Evolutionary conservation across 2,329 filamentous ascomycete species (phyloP).

Genomic region (Cladosporium oxysporum): DNA sequence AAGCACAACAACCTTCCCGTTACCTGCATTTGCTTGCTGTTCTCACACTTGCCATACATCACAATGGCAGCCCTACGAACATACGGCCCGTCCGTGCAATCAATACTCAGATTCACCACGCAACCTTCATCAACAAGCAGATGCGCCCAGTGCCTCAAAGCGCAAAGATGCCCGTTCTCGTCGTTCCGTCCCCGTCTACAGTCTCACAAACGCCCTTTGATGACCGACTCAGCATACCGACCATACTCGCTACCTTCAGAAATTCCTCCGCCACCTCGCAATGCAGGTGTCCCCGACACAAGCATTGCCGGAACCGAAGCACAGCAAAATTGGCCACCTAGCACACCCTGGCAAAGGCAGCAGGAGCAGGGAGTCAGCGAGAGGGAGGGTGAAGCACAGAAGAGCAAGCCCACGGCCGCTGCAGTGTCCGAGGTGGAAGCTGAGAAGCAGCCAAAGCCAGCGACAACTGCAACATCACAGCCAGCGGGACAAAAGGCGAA

Average conservation of each 20-base stretch:
- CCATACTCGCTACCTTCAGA: slow-evolving; percentile 59
- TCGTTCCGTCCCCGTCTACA: slow-evolving; percentile 42
- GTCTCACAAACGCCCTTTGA: slow-evolving; percentile 62
- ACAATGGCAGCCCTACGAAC: slow-evolving; percentile 36
- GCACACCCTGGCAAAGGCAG: slow-evolving; percentile 45
- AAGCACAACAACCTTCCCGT: neutral
- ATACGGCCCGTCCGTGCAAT: slow-evolving; percentile 32
- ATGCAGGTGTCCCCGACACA: slow-evolving; percentile 59
- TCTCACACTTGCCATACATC: neutral
- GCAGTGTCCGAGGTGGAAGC: slow-evolving; percentile 34
- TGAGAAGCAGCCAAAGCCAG: slow-evolving; percentile 26
- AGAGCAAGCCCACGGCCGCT: slow-evolving; percentile 50
- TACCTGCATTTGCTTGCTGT: neutral
- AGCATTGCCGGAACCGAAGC: slow-evolving; percentile 59
- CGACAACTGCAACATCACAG: slow-evolving; percentile 39
- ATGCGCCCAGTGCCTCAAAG: slow-evolving; percentile 47
- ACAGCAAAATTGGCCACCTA: slow-evolving; percentile 48
- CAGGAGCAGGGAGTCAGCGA: slow-evolving; percentile 38
- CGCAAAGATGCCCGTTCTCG: slow-evolving; percentile 46
- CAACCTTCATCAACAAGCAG: slow-evolving; percentile 31
- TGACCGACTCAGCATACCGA: slow-evolving; percentile 66
- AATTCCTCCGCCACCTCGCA: slow-evolving; percentile 60
- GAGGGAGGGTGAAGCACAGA: slow-evolving; percentile 67
- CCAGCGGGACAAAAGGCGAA: slow-evolving; percentile 55
- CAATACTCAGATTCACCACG: slow-evolving; percentile 40